Conservation (phyloP, 805 yeast genomes). For the Candida piceae region DNA sequence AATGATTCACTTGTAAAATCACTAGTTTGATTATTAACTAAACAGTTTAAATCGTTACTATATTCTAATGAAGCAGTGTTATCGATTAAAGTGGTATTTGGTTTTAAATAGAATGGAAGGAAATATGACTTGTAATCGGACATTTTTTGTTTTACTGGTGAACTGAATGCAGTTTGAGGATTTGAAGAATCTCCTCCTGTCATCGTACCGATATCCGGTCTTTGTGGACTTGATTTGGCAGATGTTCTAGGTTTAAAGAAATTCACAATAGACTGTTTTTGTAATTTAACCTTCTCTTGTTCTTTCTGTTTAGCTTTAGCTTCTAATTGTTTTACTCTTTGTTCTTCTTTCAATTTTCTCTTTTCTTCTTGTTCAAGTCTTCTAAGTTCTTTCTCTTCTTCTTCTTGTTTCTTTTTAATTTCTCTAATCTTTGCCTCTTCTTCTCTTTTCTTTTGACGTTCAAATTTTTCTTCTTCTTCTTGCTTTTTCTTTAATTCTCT, state of each 20-base stretch:
- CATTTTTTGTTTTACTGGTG: conserved; percentile 1
- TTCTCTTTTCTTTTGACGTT: conserved; percentile 3
- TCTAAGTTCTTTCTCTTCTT: conserved; percentile 4
- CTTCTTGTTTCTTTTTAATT: conserved; percentile 8
- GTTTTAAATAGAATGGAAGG: conserved; percentile 26
- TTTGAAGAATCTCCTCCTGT: no score
- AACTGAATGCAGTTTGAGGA: neutral
- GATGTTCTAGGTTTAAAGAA: conserved; percentile 26
- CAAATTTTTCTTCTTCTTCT: conserved; percentile 1
- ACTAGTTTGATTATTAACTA: conserved; percentile 11
- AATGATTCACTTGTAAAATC: neutral
- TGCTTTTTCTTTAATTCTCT: conserved; percentile 17
- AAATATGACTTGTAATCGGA: conserved; percentile 23
- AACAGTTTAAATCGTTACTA: conserved; percentile 9
- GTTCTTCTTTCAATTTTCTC: conserved; percentile 15
- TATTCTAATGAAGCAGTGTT: conserved; percentile 1
- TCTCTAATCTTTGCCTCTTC: conserved; percentile 6
- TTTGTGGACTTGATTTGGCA: neutral
- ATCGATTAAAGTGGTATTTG: conserved; percentile 17
- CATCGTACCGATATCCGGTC: no score
- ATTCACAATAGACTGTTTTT: conserved; percentile 29
- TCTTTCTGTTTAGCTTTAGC: conserved; percentile 15
- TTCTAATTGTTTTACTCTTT: conserved; percentile 26
- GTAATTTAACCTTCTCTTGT: conserved; percentile 20
- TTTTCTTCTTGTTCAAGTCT: conserved; percentile 3